Base-by-base conservation (phyloP, 108 stramenopile species). In the Cyclotella atomus region DNA sequence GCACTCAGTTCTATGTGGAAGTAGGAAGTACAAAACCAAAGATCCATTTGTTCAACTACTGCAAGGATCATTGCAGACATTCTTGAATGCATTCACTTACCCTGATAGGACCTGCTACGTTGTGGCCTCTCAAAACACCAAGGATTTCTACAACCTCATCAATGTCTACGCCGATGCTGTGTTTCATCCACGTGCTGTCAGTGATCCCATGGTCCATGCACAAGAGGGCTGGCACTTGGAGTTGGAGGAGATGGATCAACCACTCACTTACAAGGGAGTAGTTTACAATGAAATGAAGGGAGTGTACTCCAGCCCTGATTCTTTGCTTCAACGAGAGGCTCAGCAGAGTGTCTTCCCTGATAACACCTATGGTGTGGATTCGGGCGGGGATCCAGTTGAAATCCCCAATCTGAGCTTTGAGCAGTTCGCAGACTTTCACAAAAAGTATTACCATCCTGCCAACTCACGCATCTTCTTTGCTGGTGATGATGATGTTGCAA, bases 211-310 rank as follows among this genome's bases (percentile, higher is more conserved):
- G 83, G 96, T 97, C 1, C 93, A 94, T 53, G 90, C 93, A 27
- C 98, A 99, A 72, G 98, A 99, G 72, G 99, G 98, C 29, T 98
- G 98, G 98, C 98, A 97, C 73, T 89, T 97, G 76, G 99, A 99
- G 73, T 72, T 97, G 36, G 97, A 98, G 52, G 74, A 94, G 49
- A 82, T 87, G 65, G 87, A 85, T 3, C 84, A 93, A 19, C 95
- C 96, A 3, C 75, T 97, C 25, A 93, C 88, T 19, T 97, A 95
- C 92, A 97, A 98, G 82, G 99, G 99, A 50, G 97, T 99, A 27
- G 99, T 99, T 10, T 99, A 91, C 91, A 99, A 98, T 67, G 99
- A 99, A 87, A 99, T 99, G 99, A 99, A 99, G 85, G 99, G 99
- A 23, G 98, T 99, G 8, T 99, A 99, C 71, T 95, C 93, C 23